Conservation (phyloP, 2,329 filamentous ascomycete genomes). For the Lasiodiplodia sp. region DNA sequence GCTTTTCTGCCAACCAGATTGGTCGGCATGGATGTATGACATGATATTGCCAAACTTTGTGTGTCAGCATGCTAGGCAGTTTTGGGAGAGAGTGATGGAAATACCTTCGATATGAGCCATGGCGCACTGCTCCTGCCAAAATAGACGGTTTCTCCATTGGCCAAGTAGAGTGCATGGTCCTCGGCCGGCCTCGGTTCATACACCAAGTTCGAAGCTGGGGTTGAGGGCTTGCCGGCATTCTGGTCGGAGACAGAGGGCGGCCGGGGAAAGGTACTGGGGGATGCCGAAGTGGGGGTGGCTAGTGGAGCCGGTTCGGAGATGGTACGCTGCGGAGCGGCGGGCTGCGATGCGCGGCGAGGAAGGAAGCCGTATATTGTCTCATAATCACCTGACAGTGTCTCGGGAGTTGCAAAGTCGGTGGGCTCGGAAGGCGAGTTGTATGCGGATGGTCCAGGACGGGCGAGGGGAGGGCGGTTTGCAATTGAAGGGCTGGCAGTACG, state of each 20-base stretch:
- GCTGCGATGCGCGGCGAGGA: not conserved
- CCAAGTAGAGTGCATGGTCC: constrained; percentile 1
- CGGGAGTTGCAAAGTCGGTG: not conserved
- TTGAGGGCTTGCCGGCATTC: not conserved
- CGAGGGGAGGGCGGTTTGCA: not conserved
- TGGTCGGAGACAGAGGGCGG: not conserved
- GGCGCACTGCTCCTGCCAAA: constrained; percentile 18
- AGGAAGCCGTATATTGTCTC: not conserved
- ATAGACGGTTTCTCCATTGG: constrained; percentile 16
- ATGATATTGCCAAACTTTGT: constrained; percentile 13
- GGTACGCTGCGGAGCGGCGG: not conserved
- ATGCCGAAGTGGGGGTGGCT: constrained; percentile 6
- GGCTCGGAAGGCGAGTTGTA: not conserved
- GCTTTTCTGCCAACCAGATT: not conserved
- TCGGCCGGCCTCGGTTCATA: not conserved
- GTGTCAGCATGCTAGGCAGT: not conserved
- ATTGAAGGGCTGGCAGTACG: constrained; percentile 2
- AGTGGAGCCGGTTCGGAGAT: not conserved
- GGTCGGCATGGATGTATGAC: constrained; percentile 3
- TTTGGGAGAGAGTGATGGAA: no score
- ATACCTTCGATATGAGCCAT: constrained; percentile 19
- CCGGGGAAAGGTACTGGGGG: not conserved
- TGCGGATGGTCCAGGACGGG: not conserved
- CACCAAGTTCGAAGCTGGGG: not conserved
- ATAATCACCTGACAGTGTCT: not conserved